These are phyloP conservation scores for Trametes versicolor DNA, from an alignment of 1,284 basidiomycete species.

Conservation along the genomic window DNA sequence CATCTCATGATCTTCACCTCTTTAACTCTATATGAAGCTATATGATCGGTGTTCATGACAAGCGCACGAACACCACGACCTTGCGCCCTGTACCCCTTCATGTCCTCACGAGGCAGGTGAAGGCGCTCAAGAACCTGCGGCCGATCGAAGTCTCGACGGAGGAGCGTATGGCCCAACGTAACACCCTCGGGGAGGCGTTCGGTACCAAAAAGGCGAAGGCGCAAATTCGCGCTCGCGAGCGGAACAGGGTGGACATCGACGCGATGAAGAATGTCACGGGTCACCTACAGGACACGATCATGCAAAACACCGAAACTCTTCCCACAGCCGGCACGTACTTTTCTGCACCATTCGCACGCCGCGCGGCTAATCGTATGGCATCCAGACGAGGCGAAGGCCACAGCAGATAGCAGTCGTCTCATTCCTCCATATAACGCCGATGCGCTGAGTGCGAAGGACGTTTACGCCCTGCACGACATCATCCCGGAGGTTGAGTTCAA, in stretches of 20 bases:
- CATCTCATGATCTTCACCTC: constrained; percentile 33
- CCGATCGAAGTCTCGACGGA: constrained; percentile 58
- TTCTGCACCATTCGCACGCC: constrained; percentile 1
- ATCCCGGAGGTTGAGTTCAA: constrained; percentile 84
- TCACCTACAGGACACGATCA: constrained; percentile 85
- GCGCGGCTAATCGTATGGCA: constrained; percentile 6
- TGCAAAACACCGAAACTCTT: constrained; percentile 71
- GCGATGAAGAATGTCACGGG: constrained; percentile 86
- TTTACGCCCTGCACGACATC: constrained; percentile 81
- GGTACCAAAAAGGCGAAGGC: constrained; percentile 94
- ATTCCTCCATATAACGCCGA: constrained; percentile 78
- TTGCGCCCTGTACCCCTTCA: constrained; percentile 80
- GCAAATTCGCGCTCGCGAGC: constrained; percentile 83
- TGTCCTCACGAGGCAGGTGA: constrained; percentile 81
- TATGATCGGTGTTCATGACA: constrained; percentile 76
- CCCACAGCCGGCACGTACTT: constrained; percentile 67
- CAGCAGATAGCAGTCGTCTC: constrained; percentile 69
- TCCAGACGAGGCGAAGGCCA: constrained; percentile 71
- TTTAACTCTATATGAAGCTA: constrained; percentile 54
- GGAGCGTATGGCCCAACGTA: constrained; percentile 72
- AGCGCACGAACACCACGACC: constrained; percentile 71
- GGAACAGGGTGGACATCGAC: constrained; percentile 87
- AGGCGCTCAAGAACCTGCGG: constrained; percentile 79
- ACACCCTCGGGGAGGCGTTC: constrained; percentile 88
- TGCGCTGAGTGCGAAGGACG: constrained; percentile 73